A percentile compares a stretch with the other conserved stretches of the same genome.
phyloP scores from a whole-genome alignment of 2,329 filamentous ascomycete genomes.

The Triangularia setosa region DNA sequence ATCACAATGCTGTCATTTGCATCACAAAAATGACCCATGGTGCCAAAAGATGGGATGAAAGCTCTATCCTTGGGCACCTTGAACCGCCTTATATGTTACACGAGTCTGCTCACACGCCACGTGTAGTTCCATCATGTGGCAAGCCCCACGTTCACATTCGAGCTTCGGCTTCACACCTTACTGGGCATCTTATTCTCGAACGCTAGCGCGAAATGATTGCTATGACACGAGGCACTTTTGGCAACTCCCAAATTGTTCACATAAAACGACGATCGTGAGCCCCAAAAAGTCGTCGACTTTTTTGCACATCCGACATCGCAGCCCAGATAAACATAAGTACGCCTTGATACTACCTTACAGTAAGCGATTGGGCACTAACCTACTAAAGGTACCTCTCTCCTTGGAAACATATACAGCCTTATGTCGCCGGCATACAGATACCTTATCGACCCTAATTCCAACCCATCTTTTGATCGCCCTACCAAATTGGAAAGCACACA shows the following conservation, averaged over 20 bases:
- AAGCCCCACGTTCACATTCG: not conserved
- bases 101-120: not conserved
- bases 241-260: not conserved
- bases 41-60: not conserved
- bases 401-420: not conserved
- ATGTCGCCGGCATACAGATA: not conserved
- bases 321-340: too few relatives aligned
- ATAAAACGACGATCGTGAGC: not conserved
- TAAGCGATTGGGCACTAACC: too few relatives aligned
- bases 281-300: too few relatives aligned
- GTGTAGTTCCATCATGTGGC: not conserved
- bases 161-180: not conserved
- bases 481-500: not conserved
- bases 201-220: not conserved
- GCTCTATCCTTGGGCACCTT: not conserved
- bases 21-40: not conserved
- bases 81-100: not conserved
- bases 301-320: too few relatives aligned
- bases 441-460: not conserved
- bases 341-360: too few relatives aligned
- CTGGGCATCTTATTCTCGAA: not conserved
- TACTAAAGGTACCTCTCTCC: too few relatives aligned
- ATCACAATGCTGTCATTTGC: not conserved
- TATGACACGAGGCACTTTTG: not conserved
- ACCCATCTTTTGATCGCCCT: not conserved